A percentile compares a stretch with the other conserved stretches of the same genome.
Conservation (phyloP, 2,329 filamentous ascomycete genomes). For the Cercospora sojina region DNA sequence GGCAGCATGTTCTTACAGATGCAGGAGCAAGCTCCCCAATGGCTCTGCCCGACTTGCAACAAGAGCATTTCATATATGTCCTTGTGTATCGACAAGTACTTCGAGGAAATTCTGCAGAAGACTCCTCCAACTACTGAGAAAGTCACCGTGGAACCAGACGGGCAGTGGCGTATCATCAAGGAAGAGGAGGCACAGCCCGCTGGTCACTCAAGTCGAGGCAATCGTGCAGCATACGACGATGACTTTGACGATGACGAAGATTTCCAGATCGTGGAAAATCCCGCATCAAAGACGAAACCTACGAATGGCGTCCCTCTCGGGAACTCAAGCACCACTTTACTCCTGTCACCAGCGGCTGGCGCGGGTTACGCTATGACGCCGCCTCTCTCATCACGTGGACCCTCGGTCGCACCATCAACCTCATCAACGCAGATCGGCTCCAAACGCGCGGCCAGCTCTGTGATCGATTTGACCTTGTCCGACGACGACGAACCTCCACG, state of each 20-base stretch:
- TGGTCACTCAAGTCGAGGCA: constrained; percentile 39
- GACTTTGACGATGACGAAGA: constrained; percentile 46
- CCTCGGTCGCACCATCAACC: constrained; percentile 37
- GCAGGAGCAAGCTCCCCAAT: constrained; percentile 94
- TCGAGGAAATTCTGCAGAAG: constrained; percentile 76
- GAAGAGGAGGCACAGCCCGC: constrained; percentile 42
- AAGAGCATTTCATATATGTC: constrained; percentile 77
- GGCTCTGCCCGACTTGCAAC: constrained; percentile 93
- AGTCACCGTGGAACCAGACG: constrained; percentile 85
- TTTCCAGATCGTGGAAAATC: constrained; percentile 42
- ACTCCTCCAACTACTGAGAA: constrained; percentile 73
- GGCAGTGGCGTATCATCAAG: constrained; percentile 64
- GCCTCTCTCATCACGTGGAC: constrained; percentile 48
- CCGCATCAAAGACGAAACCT: constrained; percentile 29
- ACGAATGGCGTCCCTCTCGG: constrained; percentile 32
- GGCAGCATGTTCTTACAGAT: constrained; percentile 87
- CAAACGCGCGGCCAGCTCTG: constrained; percentile 47
- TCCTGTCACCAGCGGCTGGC: constrained; percentile 25
- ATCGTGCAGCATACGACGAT: constrained; percentile 38
- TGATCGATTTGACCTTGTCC: constrained; percentile 52
- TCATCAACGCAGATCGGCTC: constrained; percentile 38
- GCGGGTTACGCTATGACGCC: constrained; percentile 45
- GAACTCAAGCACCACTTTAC: constrained; percentile 25
- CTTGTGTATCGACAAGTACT: constrained; percentile 86
- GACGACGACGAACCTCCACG: constrained; percentile 44